phyloP scores from a whole-genome alignment of 2,329 filamentous ascomycete species.

The Phialophora chinensis region DNA sequence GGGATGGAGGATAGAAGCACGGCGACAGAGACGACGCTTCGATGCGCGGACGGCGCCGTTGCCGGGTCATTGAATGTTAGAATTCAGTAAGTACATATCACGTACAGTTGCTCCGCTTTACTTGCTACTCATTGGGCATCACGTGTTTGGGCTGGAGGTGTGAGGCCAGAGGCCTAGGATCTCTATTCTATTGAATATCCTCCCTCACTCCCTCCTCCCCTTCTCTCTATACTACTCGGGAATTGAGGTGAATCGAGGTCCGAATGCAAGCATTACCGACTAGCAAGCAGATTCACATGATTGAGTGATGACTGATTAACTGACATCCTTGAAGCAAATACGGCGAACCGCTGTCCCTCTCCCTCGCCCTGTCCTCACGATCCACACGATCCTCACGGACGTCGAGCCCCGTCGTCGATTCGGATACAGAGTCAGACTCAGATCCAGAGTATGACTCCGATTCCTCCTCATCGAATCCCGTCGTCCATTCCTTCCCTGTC shows the following conservation, averaged over 20 bases:
- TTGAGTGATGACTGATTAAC: not conserved
- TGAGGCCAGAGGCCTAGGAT: no score
- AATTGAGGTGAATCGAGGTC: no score
- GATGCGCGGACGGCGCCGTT: slow-evolving; percentile 14
- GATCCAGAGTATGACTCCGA: slow-evolving; percentile 10
- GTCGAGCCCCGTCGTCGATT: not conserved
- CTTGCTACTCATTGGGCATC: no score
- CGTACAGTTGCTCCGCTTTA: no score
- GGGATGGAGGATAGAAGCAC: slow-evolving; percentile 21
- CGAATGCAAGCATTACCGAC: not conserved
- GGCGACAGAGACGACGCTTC: slow-evolving; percentile 22
- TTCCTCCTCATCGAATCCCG: slow-evolving; percentile 24
- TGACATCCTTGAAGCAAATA: slow-evolving; percentile 26
- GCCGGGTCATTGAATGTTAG: slow-evolving; percentile 22
- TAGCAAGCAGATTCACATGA: not conserved
- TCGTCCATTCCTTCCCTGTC: slow-evolving; percentile 36
- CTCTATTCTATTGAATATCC: no score
- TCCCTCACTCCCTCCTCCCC: no score
- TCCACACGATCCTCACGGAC: not conserved
- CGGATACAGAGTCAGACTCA: not conserved
- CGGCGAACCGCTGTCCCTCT: slow-evolving; percentile 28
- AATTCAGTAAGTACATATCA: slow-evolving; percentile 29
- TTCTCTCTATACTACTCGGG: no score
- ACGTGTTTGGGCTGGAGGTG: no score
- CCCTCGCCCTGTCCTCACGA: not conserved